Base-by-base conservation (phyloP, 352 stramenopile species). In the Globisporangium orthogonon region DNA sequence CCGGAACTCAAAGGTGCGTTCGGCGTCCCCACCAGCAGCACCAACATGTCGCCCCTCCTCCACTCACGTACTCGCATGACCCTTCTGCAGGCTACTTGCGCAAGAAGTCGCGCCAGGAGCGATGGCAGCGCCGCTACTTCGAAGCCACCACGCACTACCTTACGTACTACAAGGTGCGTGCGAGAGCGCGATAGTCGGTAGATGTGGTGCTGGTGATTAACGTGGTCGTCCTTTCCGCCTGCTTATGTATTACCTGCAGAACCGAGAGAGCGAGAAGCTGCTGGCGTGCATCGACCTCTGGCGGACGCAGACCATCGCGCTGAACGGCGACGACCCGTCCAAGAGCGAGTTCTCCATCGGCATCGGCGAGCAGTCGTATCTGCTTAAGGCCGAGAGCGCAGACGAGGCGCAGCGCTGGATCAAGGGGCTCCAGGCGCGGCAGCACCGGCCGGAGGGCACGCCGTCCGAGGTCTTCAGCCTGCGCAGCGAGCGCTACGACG, bases 121-220 rank as follows among this genome's bases (percentile, higher is more conserved):
- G 87, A 44, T 97, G 95, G 96, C 96, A 99, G 69, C 95, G 93
- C 52, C 87, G 97, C 52, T 99, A 97, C 78, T 99, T 99, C 68
- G 96, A 99, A 78, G 97, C 92, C 17, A 98, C 97, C 56, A 98
- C 95, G 50, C 91, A 98, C 75, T 98, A 97, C 71, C 76, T 99
- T 30, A 98, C 96, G 11, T 99, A 99, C 76, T 99, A 98, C 78
- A 99, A 99, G 87, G 87, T 96, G 44, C 45, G 56, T 18, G 37
- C 4, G 9, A 1, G 9, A 1, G 28, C 33, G 50, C 41, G 43
- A 14, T n/a, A 13, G 43, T 28, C 41, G 18, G 28, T 28, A 28
- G 11, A 47, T 17, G 15, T 1, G 23, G 23, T 7, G 18, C 28
- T 29, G 10, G 18, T 1, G n/a, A 7, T 14, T 23, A 18, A 31